Conservation (phyloP, 2,329 filamentous ascomycete genomes). For the Emergomyces africanus region DNA sequence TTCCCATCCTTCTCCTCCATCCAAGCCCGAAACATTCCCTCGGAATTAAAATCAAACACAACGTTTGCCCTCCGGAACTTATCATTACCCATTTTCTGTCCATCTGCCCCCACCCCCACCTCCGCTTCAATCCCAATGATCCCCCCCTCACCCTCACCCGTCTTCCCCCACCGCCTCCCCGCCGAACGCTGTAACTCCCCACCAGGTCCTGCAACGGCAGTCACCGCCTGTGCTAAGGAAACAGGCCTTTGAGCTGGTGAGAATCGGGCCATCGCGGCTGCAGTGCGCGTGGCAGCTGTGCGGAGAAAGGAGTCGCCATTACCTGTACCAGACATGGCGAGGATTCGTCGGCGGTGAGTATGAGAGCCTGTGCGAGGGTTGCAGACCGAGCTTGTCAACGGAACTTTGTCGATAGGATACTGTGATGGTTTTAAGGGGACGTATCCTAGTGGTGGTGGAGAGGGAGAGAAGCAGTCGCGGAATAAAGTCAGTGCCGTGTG, state of each 20-base stretch:
- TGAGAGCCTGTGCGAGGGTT: neutral
- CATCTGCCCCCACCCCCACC: slow-evolving; percentile 50
- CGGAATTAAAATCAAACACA: slow-evolving; percentile 70
- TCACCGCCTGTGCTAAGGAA: slow-evolving; percentile 46
- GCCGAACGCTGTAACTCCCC: slow-evolving; percentile 67
- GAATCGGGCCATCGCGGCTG: slow-evolving; percentile 60
- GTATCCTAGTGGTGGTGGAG: neutral
- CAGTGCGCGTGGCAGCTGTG: slow-evolving; percentile 55
- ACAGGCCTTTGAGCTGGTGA: slow-evolving; percentile 20
- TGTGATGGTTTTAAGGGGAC: slow-evolving; percentile 6
- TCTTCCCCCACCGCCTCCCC: slow-evolving; percentile 56
- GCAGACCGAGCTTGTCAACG: neutral
- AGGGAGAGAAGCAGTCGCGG: neutral
- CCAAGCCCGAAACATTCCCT: slow-evolving; percentile 77
- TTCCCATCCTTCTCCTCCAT: slow-evolving; percentile 29
- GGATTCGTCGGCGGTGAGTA: slow-evolving; percentile 18
- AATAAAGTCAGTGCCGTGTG: neutral
- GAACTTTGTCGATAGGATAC: neutral
- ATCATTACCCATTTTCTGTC: slow-evolving; percentile 19
- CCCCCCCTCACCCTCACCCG: slow-evolving; percentile 70
- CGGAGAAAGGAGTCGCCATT: slow-evolving; percentile 84
- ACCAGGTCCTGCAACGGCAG: slow-evolving; percentile 52
- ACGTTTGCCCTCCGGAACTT: slow-evolving; percentile 35
- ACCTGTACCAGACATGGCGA: slow-evolving; percentile 64
- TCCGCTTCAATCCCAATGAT: slow-evolving; percentile 55